These are phyloP conservation scores for Penicillium lagena DNA, from an alignment of 495 filamentous ascomycete species.

Conservation along the genomic window DNA sequence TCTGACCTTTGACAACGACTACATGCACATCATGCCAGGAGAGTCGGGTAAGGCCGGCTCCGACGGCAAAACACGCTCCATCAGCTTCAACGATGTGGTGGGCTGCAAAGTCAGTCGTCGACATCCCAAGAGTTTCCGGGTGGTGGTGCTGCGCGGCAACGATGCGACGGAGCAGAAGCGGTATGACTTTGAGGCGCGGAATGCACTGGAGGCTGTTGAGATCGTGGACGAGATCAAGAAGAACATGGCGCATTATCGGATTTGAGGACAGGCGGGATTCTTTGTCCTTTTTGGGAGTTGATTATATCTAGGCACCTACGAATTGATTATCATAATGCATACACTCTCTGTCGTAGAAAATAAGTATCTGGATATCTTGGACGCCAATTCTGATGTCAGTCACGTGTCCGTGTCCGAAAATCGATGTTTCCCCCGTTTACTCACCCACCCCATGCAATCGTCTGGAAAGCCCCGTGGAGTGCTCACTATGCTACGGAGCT, in stretches of 20 bases:
- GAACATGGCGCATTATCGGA: conserved; percentile 48
- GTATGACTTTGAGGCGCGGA: conserved; percentile 93
- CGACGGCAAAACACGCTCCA: conserved; percentile 73
- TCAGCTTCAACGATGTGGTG: conserved; percentile 87
- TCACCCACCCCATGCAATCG: background rate
- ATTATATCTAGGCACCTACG: background rate
- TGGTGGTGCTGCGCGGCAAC: conserved; percentile 72
- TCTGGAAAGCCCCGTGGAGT: background rate
- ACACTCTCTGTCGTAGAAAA: too few relatives aligned
- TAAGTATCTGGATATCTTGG: too few relatives aligned
- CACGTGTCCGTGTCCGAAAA: background rate
- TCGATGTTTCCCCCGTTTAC: background rate
- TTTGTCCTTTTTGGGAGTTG: conserved; percentile 1
- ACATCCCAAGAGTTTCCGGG: conserved; percentile 88
- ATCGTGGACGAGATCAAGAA: conserved; percentile 82
- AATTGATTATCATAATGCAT: too few relatives aligned
- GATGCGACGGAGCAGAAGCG: conserved; percentile 70
- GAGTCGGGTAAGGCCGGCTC: conserved; percentile 50
- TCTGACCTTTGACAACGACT: conserved; percentile 88
- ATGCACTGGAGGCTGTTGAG: conserved; percentile 70
- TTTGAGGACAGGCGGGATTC: conserved; percentile 12
- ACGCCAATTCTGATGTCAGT: too few relatives aligned
- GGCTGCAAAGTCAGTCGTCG: conserved; percentile 88
- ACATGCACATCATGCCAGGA: conserved; percentile 87
- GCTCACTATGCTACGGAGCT: background rate